Evolutionary conservation across 371 early-diverging fungal species (phyloP).

Genomic region (Lichtheimia corymbifera): DNA sequence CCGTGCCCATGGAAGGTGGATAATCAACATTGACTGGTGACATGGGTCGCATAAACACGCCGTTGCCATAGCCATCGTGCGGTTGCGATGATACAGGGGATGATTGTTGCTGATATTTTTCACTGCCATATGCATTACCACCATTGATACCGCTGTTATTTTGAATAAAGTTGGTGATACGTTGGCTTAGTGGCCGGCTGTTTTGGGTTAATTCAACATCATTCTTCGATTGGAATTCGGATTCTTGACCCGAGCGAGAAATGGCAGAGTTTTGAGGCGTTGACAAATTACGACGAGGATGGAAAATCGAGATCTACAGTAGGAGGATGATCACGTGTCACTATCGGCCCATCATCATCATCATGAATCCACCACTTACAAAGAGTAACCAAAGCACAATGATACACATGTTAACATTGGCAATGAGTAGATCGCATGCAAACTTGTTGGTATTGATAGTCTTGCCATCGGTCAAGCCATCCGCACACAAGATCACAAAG

Average conservation of each 20-base stretch:
- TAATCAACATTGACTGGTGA: conserved; percentile 36
- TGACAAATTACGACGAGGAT: conserved; percentile 33
- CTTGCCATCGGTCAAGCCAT: conserved; percentile 32
- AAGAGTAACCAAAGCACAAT: conserved; percentile 38
- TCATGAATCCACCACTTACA: conserved; percentile 24
- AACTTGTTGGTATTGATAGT: conserved; percentile 31
- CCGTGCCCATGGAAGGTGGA: conserved; percentile 22
- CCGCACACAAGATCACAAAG: conserved; percentile 39
- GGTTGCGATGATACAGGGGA: neutral
- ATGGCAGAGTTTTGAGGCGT: conserved; percentile 1
- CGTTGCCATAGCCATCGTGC: conserved; percentile 1
- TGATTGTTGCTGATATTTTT: conserved; percentile 14
- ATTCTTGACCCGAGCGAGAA: conserved; percentile 10
- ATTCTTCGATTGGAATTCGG: conserved; percentile 14
- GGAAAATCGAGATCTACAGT: conserved; percentile 42
- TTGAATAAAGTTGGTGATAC: conserved; percentile 22
- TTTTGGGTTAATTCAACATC: conserved; percentile 19
- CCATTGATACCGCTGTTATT: neutral
- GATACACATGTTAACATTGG: conserved; percentile 31
- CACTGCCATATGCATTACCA: neutral
- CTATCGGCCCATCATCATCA: neutral
- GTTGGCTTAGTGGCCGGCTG: conserved; percentile 13
- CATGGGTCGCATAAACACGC: conserved; percentile 44
- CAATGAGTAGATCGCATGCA: conserved; percentile 36
- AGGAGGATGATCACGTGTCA: neutral